phyloP scores from a whole-genome alignment of 305 asterid genomes.

The Fraxinus latifolia region DNA sequence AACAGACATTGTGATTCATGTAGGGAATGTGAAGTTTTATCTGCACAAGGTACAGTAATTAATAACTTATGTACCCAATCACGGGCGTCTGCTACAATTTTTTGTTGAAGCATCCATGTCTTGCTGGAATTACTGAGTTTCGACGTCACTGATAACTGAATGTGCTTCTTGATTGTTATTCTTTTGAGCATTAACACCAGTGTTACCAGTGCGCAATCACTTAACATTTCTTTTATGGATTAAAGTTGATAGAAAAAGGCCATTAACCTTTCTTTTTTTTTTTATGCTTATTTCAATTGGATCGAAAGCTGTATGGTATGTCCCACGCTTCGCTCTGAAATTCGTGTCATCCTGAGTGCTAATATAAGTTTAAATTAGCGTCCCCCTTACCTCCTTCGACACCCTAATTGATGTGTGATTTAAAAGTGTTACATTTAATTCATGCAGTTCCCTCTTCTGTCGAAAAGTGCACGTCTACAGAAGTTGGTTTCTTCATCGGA shows the following conservation, averaged over 20 bases:
- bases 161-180: not conserved
- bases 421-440: not conserved
- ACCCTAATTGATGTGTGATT: not conserved
- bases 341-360: not conserved
- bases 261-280: not conserved
- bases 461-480: too few species aligned
- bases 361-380: not conserved
- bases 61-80: not conserved
- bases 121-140: not conserved
- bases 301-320: not conserved
- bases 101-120: not conserved
- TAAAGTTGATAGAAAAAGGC: not conserved
- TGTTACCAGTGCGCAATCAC: not conserved
- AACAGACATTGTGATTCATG: slow-evolving; percentile 56
- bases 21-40: slow-evolving; percentile 72
- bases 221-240: not conserved
- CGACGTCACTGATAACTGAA: not conserved
- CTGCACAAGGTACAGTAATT: slow-evolving; percentile 74
- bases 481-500: slow-evolving; percentile 33
- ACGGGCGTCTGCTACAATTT: not conserved
- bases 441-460: too few species aligned
- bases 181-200: not conserved
- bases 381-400: not conserved
- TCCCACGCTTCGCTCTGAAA: not conserved
- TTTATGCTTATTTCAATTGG: not conserved